Conservation (phyloP, 805 yeast species). For the Debaryomyces tyrocola region DNA sequence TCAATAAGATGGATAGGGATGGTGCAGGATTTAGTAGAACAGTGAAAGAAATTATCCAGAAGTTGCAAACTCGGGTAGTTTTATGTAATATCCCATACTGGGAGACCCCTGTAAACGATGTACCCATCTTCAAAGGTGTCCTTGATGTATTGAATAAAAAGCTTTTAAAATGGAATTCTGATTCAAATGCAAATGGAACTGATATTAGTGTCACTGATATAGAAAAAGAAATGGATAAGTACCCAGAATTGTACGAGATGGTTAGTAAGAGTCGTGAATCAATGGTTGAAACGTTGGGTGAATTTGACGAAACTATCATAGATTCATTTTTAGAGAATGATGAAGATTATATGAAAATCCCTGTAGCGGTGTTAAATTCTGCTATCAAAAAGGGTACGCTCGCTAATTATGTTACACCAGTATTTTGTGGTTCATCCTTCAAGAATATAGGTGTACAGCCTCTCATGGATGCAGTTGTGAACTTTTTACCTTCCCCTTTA, state of each 20-base stretch:
- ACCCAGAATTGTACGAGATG: conserved; percentile 45
- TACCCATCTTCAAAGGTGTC: conserved; percentile 61
- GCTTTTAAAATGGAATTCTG: conserved; percentile 51
- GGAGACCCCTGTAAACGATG: conserved; percentile 26
- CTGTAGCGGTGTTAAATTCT: conserved; percentile 49
- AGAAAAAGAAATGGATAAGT: conserved; percentile 21
- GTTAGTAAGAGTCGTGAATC: conserved; percentile 64
- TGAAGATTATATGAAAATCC: conserved; percentile 70
- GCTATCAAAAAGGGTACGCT: conserved; percentile 70
- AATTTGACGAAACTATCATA: conserved; percentile 73
- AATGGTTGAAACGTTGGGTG: conserved; percentile 80
- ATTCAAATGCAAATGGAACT: conserved; percentile 46
- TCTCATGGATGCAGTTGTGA: conserved; percentile 75
- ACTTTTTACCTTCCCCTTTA: conserved; percentile 79
- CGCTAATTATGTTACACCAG: conserved; percentile 62
- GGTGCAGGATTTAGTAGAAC: conserved; percentile 96
- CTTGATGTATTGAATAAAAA: conserved; percentile 71
- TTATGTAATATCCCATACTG: conserved; percentile 80
- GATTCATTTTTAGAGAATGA: conserved; percentile 70
- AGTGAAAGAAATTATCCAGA: conserved; percentile 76
- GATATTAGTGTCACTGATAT: conserved; percentile 49
- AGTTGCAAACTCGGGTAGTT: conserved; percentile 71
- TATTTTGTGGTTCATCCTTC: conserved; percentile 91
- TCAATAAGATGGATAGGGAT: conserved; percentile 94
- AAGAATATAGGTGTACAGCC: conserved; percentile 95